These are phyloP conservation scores for Fusarium transvaalense DNA, from an alignment of 2,329 filamentous ascomycete genomes.

Conservation along the genomic window DNA sequence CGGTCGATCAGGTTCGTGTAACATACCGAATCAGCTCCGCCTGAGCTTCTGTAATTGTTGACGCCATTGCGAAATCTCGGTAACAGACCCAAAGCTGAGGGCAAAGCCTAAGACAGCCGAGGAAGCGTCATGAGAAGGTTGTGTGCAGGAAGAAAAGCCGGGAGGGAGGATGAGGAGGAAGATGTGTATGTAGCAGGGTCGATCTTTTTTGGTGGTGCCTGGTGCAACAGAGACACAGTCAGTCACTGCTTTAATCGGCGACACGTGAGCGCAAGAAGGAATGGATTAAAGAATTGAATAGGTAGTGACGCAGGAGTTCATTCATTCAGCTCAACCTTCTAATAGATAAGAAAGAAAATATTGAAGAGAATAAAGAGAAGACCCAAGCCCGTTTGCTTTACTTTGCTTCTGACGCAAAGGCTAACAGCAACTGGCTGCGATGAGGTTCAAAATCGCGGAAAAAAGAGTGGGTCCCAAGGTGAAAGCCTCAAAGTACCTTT, in stretches of 20 bases:
- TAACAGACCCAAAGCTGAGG: conserved; percentile 38
- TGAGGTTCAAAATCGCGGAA: conserved; percentile 46
- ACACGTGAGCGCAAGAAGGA: conserved; percentile 7
- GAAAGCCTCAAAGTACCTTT: conserved; percentile 7
- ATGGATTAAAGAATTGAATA: neutral
- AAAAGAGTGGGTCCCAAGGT: conserved; percentile 42
- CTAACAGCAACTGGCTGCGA: conserved; percentile 37
- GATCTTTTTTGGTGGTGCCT: conserved; percentile 26
- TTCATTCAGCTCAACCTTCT: neutral
- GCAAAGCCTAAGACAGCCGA: conserved; percentile 39
- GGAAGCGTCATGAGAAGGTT: conserved; percentile 45
- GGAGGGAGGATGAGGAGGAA: conserved; percentile 10
- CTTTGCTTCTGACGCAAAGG: conserved; percentile 43
- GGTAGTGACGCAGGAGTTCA: neutral
- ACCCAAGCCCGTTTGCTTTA: conserved; percentile 19
- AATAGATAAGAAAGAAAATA: conserved; percentile 16
- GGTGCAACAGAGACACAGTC: conserved; percentile 26
- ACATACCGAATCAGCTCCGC: conserved; percentile 69
- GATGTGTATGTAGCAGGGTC: conserved; percentile 22
- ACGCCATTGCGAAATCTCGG: conserved; percentile 50
- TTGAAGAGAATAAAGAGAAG: conserved; percentile 27
- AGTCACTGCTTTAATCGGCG: conserved; percentile 24
- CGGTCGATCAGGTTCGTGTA: conserved; percentile 5
- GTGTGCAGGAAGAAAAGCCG: conserved; percentile 15
- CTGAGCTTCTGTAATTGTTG: conserved; percentile 62